These are phyloP conservation scores for Alternaria sp. DNA, from an alignment of 2,329 filamentous ascomycete species.

Conservation along the genomic window DNA sequence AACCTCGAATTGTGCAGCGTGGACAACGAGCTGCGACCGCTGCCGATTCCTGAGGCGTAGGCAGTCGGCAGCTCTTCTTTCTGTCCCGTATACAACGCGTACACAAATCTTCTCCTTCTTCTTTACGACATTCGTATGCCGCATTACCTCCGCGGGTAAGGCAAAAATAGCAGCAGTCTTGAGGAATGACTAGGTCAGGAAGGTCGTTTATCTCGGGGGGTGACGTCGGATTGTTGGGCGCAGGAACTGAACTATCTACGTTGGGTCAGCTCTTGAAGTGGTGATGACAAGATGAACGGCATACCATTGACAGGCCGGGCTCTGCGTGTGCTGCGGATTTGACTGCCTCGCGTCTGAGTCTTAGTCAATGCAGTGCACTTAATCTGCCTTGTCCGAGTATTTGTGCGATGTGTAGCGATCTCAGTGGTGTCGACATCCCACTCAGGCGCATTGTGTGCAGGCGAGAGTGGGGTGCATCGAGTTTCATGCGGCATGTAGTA, in stretches of 20 bases:
- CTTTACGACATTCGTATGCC: conserved; percentile 23
- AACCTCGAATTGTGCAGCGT: conserved; percentile 23
- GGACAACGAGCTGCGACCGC: conserved; percentile 23
- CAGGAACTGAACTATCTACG: not conserved
- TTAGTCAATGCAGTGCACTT: conserved; percentile 1
- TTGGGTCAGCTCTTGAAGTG: not conserved
- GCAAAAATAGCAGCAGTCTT: conserved; percentile 23
- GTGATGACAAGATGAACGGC: not conserved
- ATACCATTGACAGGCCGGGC: conserved; percentile 2
- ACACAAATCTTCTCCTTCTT: conserved; percentile 14
- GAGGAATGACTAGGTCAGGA: not conserved
- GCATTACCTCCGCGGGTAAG: conserved; percentile 25
- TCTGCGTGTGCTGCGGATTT: not conserved
- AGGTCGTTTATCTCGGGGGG: not conserved
- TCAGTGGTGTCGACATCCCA: conserved; percentile 7
- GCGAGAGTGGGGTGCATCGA: not conserved
- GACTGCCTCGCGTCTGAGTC: not conserved
- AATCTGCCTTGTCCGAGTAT: not conserved
- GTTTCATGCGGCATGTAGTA: not conserved
- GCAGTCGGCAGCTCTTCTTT: conserved; percentile 12
- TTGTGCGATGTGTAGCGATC: not conserved
- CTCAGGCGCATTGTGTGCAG: not conserved
- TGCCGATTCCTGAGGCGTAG: conserved; percentile 19
- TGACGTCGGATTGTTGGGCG: not conserved
- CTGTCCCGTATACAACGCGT: conserved; percentile 17